Base-by-base conservation (phyloP, 2,329 filamentous ascomycete genomes). In the Juglanconis juglandina region DNA sequence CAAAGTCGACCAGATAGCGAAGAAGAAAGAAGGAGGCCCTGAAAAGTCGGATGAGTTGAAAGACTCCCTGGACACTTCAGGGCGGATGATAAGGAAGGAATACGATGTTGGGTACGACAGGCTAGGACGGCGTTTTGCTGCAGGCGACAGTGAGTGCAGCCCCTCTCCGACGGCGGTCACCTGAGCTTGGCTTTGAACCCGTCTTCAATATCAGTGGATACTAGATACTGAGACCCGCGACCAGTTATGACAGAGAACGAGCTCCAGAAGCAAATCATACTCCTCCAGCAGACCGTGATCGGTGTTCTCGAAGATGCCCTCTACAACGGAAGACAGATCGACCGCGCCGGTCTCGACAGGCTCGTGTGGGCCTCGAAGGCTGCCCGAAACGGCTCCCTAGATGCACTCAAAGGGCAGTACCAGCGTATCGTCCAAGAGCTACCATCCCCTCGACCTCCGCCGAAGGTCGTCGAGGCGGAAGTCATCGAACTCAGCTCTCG, bases 241-340 rank as follows among this genome's bases (percentile, higher is more conserved):
- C 14, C 46, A 69, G 68, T 68, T 41, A 61, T 72, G 32, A 68
- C 73, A 1, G 72, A 75, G 58, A 73, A 68, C 58, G 69, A 72
- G 55, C 68, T 76, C 33, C 73, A 76, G 64, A 67, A 68, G 9
- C 72, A 74, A 53, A 69, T 76, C 53, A 76, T 75, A 47, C 69
- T 71, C 11, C 68, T 76, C 41, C 73, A 76, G 60, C 66, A 70
- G 46, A 74, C 70, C 4, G 72, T 76, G 53, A 75, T 76, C 59
- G 66, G 66, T n/a, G 66, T 76, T 47, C 68, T 76, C 10, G 70
- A 75, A 54, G 72, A 74, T 9, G 72, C 73, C 5, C 67, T 76
- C 32, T 58, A 68, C 30, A 71, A 69, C 34, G 72, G 71, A 4
- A 64, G 64, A 1, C 64, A 65, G 5, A 67, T 67, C 9, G 73